Conservation (phyloP, 441 rosid species). For the Populus hybrid region DNA sequence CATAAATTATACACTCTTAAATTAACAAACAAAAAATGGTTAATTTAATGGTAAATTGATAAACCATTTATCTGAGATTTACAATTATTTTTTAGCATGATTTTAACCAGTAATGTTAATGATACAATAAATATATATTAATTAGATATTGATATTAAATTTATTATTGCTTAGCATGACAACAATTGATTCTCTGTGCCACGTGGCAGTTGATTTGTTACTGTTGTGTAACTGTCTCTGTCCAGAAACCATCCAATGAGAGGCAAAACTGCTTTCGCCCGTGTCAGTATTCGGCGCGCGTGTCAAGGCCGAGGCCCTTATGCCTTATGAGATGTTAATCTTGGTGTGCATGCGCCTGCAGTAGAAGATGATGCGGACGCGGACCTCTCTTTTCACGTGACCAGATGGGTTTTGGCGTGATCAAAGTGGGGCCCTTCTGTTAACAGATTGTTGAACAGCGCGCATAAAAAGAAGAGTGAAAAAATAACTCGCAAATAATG, state of each 20-base stretch:
- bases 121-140: background rate
- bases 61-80: too few relatives aligned
- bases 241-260: background rate
- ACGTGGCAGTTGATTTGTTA: too few relatives aligned
- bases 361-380: background rate
- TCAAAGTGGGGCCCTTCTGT: background rate
- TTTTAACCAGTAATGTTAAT: background rate
- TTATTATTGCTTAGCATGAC: background rate
- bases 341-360: background rate
- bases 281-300: background rate
- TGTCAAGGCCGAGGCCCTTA: background rate
- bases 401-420: background rate
- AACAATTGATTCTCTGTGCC: too few relatives aligned
- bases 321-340: background rate
- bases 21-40: too few relatives aligned
- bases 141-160: background rate
- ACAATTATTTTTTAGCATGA: background rate
- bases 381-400: background rate
- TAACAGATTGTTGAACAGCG: background rate
- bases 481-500: too few relatives aligned
- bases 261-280: background rate
- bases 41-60: too few relatives aligned
- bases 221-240: background rate
- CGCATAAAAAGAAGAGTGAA: background rate
- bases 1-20: background rate